Base-by-base conservation (phyloP, 257 asterid genomes). In the Schizonepeta tenuifolia region DNA sequence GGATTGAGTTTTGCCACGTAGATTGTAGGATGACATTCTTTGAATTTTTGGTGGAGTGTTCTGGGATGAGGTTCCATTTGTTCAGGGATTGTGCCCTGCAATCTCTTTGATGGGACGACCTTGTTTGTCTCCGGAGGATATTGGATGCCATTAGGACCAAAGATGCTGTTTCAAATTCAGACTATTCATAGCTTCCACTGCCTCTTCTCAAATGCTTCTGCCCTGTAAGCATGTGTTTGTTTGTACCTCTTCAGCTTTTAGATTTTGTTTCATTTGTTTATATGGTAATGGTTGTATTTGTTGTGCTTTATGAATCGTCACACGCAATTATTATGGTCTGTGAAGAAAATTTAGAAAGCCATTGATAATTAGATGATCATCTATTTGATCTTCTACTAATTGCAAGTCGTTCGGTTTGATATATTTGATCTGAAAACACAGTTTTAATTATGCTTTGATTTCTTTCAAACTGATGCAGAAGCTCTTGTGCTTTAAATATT, bases 21-120 rank as follows among this genome's bases (percentile, higher is more conserved):
- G 83, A 79, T 44, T 78, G 70, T 87, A 87, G 90, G 88, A 85
- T 72, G 75, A 68, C 77, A 89, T 89, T 90, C 90, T 89, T 89
- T 86, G 80, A 78, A 82, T 87, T 83, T 80, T 86, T 86, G 83
- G 76, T 80, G 86, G 81, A 73, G 88, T 59, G 68, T 83, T 81
- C 70, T 75, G 85, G 80, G 85, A 69, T 51, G 86, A 85, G 90
- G 79, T 72, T 82, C 71, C 76, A 77, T 56, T 69, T 74, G 75
- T 64, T 79, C 70, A 36, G 72, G 61, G 74, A 62, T 72, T 58
- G 31, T 61, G 78, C 65, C 74, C 74, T 65, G 71, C 53, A 66
- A 47, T 61, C 61, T 51, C 78, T 72, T 40, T 50, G 35, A 15
- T 40, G 59, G 47, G 73, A 40, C 56, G 20, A 68, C 46, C 60